A percentile compares a stretch with the other conserved stretches of the same genome.
Conservation (phyloP, 768 basidiomycete genomes). For the Amanita exitialis region DNA sequence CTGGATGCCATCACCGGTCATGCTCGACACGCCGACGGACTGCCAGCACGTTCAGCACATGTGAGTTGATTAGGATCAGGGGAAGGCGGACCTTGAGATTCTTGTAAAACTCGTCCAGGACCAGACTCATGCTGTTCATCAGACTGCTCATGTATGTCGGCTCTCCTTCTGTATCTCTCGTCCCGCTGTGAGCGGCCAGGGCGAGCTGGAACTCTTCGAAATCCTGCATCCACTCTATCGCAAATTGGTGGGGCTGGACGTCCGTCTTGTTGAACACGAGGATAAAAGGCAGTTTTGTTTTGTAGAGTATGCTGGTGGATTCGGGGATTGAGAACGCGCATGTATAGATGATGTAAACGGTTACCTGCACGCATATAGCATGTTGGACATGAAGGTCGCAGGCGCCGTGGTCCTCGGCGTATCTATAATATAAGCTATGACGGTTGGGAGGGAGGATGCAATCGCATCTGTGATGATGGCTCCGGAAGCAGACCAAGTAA, state of each 20-base stretch:
- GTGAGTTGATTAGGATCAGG: background rate
- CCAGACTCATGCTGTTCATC: constrained; percentile 98
- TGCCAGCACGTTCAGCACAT: constrained; percentile 17
- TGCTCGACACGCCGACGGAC: constrained; percentile 93
- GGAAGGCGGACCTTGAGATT: constrained; percentile 64
- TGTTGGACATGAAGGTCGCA: constrained; percentile 99
- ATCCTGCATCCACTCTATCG: constrained; percentile 96
- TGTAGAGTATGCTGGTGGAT: constrained; percentile 80
- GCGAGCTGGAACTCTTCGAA: constrained; percentile 94
- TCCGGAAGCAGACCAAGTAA: constrained; percentile 99
- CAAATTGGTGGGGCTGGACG: constrained; percentile 82
- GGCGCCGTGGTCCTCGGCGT: constrained; percentile 91
- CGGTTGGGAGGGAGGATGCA: constrained; percentile 86
- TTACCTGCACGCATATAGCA: constrained; percentile 97
- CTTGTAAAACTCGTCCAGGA: constrained; percentile 97
- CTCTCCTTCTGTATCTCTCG: constrained; percentile 74
- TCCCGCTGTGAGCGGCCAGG: constrained; percentile 58
- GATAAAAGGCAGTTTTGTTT: constrained; percentile 94
- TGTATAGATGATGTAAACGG: constrained; percentile 9
- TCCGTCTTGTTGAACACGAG: constrained; percentile 99
- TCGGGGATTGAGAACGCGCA: background rate
- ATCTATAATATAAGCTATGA: constrained; percentile 95
- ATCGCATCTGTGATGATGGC: constrained; percentile 97
- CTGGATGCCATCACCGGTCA: constrained; percentile 90
- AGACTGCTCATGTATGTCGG: constrained; percentile 97